Conservation (phyloP, 805 yeast genomes). For the Candida caryicola region DNA sequence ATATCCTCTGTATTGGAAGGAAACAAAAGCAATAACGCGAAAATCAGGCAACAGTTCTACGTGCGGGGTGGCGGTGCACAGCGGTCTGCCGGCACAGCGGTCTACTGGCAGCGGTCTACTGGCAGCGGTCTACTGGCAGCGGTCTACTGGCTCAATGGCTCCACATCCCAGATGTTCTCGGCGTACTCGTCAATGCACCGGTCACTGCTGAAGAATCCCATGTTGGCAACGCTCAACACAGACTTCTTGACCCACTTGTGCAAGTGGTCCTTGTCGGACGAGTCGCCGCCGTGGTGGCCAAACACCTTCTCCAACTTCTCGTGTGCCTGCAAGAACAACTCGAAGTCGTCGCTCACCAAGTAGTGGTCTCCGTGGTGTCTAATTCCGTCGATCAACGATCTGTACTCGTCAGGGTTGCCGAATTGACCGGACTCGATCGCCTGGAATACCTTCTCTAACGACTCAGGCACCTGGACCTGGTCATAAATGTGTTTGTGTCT, state of each 20-base stretch:
- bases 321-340: conserved; percentile 81
- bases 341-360: conserved; percentile 86
- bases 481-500: conserved; percentile 71
- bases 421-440: conserved; percentile 68
- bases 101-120: too few relatives aligned
- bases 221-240: conserved; percentile 79
- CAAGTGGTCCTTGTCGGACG: conserved; percentile 50
- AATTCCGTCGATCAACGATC: conserved; percentile 65
- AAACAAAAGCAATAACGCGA: too few relatives aligned
- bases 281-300: conserved; percentile 43
- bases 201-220: conserved; percentile 91
- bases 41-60: too few relatives aligned
- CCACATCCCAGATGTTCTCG: conserved; percentile 88
- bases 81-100: neutral
- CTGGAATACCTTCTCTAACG: conserved; percentile 59
- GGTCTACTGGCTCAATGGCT: conserved; percentile 49
- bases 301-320: conserved; percentile 69
- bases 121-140: neutral
- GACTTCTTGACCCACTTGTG: conserved; percentile 72
- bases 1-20: too few relatives aligned
- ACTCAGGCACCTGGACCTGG: conserved; percentile 56
- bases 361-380: conserved; percentile 78
- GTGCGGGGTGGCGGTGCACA: too few relatives aligned
- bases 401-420: conserved; percentile 67
- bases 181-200: conserved; percentile 91